Evolutionary conservation across 805 yeast species (phyloP).

Genomic region (Wickerhamomyces chambardii): DNA sequence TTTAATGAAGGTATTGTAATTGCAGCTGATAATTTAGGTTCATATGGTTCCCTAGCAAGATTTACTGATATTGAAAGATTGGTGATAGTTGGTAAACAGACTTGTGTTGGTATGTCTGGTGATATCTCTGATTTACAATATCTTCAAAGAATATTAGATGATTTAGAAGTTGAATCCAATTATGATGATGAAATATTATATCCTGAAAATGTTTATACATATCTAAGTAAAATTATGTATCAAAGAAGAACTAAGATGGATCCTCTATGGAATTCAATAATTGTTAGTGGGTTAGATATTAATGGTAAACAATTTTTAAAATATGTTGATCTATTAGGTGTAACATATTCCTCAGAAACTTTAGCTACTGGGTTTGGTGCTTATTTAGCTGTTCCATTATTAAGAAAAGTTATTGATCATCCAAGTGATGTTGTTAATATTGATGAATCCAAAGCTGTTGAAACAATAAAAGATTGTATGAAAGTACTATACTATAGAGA

Average conservation of each 20-base stretch:
- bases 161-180: constrained; percentile 67
- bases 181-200: constrained; percentile 66
- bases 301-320: constrained; percentile 65
- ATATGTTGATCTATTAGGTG: constrained; percentile 89
- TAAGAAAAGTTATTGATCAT: constrained; percentile 73
- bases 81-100: constrained; percentile 72
- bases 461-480: constrained; percentile 79
- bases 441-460: constrained; percentile 65
- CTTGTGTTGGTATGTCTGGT: constrained; percentile 91
- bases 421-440: constrained; percentile 70
- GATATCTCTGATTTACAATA: constrained; percentile 93
- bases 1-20: constrained; percentile 83
- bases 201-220: constrained; percentile 87
- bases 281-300: constrained; percentile 84
- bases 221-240: constrained; percentile 77
- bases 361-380: constrained; percentile 97
- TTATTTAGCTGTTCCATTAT: constrained; percentile 85
- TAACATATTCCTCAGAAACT: constrained; percentile 78
- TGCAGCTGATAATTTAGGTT: constrained; percentile 92
- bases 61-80: constrained; percentile 82
- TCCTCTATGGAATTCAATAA: constrained; percentile 91
- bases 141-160: constrained; percentile 64
- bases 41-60: constrained; percentile 89
- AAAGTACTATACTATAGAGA: constrained; percentile 93
- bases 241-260: constrained; percentile 86